These are phyloP conservation scores for Paraphaeosphaeria minitans DNA, from an alignment of 2,329 filamentous ascomycete species.

Conservation along the genomic window DNA sequence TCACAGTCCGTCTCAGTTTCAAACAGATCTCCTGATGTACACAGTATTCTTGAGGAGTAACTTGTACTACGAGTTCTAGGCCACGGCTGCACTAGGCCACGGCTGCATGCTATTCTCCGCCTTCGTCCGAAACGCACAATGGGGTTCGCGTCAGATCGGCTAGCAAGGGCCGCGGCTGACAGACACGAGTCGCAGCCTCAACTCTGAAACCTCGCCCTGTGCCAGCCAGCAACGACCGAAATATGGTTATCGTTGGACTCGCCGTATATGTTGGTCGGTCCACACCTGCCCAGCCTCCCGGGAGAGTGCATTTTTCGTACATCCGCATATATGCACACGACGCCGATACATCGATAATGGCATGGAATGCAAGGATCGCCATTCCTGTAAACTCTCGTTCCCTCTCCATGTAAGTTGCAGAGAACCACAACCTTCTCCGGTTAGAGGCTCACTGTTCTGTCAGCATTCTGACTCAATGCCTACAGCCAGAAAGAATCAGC, in stretches of 20 bases:
- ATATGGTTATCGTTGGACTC: neutral
- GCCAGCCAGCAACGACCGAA: neutral
- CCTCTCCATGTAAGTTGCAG: neutral
- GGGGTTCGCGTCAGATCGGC: slow-evolving; percentile 41
- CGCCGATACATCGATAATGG: neutral
- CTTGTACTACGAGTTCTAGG: slow-evolving; percentile 18
- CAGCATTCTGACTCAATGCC: slow-evolving; percentile 30
- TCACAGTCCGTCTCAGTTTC: slow-evolving; percentile 23
- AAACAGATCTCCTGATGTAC: slow-evolving; percentile 22
- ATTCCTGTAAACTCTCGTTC: neutral
- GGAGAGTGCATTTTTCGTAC: neutral
- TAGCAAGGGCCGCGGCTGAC: slow-evolving; percentile 37
- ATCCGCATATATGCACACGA: neutral
- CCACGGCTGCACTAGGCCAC: slow-evolving; percentile 16
- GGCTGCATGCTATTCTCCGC: slow-evolving; percentile 26
- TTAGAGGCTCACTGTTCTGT: slow-evolving; percentile 38
- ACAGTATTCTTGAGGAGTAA: neutral
- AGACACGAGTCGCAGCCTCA: slow-evolving; percentile 19
- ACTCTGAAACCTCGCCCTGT: slow-evolving; percentile 2
- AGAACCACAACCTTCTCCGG: slow-evolving; percentile 16
- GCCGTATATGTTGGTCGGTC: neutral
- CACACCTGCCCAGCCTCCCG: neutral
- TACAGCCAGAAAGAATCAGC: slow-evolving; percentile 23
- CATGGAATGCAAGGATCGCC: neutral
- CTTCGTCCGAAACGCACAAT: slow-evolving; percentile 28